Evolutionary conservation across 139 green algal species (phyloP).

Genomic region (Yamagishiella unicocca): DNA sequence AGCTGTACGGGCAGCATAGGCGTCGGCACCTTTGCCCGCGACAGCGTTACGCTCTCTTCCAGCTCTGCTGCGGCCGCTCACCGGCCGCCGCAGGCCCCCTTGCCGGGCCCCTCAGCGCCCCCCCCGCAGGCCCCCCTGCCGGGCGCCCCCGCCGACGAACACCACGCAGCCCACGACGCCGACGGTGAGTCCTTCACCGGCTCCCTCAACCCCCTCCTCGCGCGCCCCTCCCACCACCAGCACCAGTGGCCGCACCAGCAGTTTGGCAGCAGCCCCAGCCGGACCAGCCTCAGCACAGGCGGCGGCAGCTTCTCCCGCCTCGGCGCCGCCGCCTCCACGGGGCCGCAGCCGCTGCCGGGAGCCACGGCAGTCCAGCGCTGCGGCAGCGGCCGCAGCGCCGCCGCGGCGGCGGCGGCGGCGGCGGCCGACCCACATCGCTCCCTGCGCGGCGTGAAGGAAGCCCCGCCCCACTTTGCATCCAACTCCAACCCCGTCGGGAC

Average conservation of each 20-base stretch:
- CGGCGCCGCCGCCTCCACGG: not conserved
- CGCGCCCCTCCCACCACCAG: not conserved
- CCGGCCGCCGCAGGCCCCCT: no score
- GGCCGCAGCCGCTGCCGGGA: not conserved
- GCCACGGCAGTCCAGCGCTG: not conserved
- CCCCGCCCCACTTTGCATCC: no score
- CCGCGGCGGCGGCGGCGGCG: no score
- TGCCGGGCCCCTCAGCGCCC: no score
- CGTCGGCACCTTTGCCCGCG: no score
- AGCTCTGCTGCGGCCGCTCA: no score
- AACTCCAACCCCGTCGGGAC: no score
- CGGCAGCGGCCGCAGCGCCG: not conserved
- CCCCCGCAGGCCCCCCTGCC: no score
- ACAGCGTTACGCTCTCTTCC: no score
- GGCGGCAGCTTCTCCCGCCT: not conserved
- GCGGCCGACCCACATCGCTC: no score
- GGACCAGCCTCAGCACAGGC: not conserved
- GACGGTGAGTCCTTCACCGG: not conserved
- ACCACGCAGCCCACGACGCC: not conserved
- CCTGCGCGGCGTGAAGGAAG: no score
- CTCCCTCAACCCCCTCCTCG: conserved; percentile 2
- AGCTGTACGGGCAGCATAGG: no score
- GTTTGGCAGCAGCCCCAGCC: not conserved
- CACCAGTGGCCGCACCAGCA: not conserved
- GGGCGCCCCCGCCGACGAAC: not conserved